phyloP scores from a whole-genome alignment of 805 yeast species.

The Candida taoyuanica region DNA sequence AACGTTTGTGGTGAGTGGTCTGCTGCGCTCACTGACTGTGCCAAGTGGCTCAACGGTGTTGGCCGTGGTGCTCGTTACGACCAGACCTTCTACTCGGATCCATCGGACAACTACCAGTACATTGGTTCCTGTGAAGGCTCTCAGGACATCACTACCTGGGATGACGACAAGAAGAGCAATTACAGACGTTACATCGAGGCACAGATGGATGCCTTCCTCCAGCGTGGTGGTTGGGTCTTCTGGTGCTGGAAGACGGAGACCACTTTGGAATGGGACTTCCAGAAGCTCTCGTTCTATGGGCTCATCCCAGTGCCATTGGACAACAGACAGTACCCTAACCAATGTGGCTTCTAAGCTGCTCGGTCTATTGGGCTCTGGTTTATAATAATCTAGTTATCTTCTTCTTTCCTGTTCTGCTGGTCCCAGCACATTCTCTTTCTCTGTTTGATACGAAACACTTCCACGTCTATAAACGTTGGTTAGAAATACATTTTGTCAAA shows the following conservation, averaged over 20 bases:
- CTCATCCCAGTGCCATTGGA: conserved; percentile 79
- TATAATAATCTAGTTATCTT: too few species aligned
- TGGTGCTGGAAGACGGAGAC: conserved; percentile 93
- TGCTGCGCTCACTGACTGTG: conserved; percentile 90
- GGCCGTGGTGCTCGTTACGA: conserved; percentile 79
- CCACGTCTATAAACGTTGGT: too few species aligned
- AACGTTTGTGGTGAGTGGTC: conserved; percentile 83
- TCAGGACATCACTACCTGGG: conserved; percentile 51
- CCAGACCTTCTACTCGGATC: conserved; percentile 39
- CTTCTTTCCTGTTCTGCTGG: too few species aligned
- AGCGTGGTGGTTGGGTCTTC: conserved; percentile 81
- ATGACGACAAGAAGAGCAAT: conserved; percentile 47
- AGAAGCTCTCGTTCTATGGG: conserved; percentile 48
- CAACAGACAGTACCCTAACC: conserved; percentile 64
- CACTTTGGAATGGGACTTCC: conserved; percentile 83
- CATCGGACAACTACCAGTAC: conserved; percentile 34
- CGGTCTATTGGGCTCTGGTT: too few species aligned
- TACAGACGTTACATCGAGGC: conserved; percentile 80
- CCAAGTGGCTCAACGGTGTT: conserved; percentile 85
- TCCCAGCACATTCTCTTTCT: too few species aligned
- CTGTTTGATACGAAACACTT: neutral
- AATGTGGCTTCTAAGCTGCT: conserved; percentile 39
- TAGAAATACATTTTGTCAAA: too few species aligned
- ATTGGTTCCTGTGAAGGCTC: conserved; percentile 60
- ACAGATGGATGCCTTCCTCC: conserved; percentile 80